Evolutionary conservation across 179 eudicot genomes (phyloP), one percentile per base, ranked within the genome.

Genomic region (Carnegiea gigantea): DNA sequence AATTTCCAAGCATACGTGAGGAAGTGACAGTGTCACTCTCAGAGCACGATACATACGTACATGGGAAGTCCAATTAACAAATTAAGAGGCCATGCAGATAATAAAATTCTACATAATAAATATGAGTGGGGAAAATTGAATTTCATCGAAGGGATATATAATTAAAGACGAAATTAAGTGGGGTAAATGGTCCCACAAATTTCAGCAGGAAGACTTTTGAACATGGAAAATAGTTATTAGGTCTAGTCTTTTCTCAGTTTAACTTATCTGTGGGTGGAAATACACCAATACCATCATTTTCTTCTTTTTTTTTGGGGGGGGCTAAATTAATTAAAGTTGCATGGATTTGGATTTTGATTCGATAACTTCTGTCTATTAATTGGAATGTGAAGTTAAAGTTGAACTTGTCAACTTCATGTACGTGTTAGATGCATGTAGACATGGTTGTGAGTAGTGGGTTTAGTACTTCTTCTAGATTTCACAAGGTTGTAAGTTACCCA

Each of bases 341-440:
- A 13, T 65, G 70, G 30, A 65, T 6, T n/a, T 64, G 23, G 26
- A 64, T 26, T 65, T 65, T 65, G 15, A 65, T 65, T 65, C 18
- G 17, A 13, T 65, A 1, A 24, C 24, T 17, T 18, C 44, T 40
- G 3, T 5, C 44, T 5, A 40, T 4, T 4, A n/a, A 54, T 24
- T 54, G 51, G 38, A 73, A 68, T 24, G 71, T 77, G 23, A 49
- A 70, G 15, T 65, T 65, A 24, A 65, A 51, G n/a, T 76, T 76
- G 70, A 68, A 77, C 51, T 77, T 82, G 80, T 77, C 80, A 17
- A 76, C 80, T 76, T 57, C 68, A 54, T 20, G 7, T 20, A 3
- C 3, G 1, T 17, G 67, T 51, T 30, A 68, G 48, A 14, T 68
- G 79, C 75, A 81, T 57, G 70, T 67, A 76, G 83, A 81, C 83